These are phyloP conservation scores for Wickerhamomyces sp. DNA, from an alignment of 1,139 yeast species.

Conservation along the genomic window DNA sequence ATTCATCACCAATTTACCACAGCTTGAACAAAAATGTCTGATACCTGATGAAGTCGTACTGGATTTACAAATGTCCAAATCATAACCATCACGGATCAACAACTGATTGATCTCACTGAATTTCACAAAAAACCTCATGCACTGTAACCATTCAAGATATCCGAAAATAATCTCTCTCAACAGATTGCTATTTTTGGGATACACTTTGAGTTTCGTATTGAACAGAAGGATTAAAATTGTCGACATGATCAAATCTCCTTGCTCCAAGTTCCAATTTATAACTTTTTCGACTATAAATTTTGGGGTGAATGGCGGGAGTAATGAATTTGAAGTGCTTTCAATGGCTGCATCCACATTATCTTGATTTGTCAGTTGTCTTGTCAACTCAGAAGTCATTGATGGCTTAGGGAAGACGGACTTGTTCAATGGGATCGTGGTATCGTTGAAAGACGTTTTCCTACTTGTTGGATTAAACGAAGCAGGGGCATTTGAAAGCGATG, in stretches of 20 bases:
- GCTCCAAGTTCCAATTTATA: conserved; percentile 47
- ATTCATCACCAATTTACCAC: conserved; percentile 59
- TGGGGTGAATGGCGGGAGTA: conserved; percentile 45
- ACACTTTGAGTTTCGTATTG: conserved; percentile 34
- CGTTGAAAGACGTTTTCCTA: no score
- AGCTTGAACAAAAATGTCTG: conserved; percentile 63
- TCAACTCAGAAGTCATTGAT: conserved; percentile 18
- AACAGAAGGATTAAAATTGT: conserved; percentile 58
- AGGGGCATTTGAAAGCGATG: conserved; percentile 18
- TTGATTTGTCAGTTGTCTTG: conserved; percentile 21
- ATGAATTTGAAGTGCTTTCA: conserved; percentile 15
- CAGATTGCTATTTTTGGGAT: conserved; percentile 14
- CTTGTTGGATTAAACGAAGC: no score
- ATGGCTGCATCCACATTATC: conserved; percentile 4
- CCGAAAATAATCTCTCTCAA: conserved; percentile 48
- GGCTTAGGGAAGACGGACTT: conserved; percentile 16
- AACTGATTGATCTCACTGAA: conserved; percentile 55
- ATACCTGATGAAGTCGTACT: conserved; percentile 8
- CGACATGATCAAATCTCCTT: conserved; percentile 64
- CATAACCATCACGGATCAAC: conserved; percentile 37
- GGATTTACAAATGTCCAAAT: not conserved
- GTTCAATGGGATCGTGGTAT: conserved; percentile 6
- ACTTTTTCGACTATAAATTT: conserved; percentile 39
- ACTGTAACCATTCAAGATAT: conserved; percentile 53
- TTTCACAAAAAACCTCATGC: conserved; percentile 47